Base-by-base conservation (phyloP, 768 basidiomycete genomes). In the Podaxis sp. region DNA sequence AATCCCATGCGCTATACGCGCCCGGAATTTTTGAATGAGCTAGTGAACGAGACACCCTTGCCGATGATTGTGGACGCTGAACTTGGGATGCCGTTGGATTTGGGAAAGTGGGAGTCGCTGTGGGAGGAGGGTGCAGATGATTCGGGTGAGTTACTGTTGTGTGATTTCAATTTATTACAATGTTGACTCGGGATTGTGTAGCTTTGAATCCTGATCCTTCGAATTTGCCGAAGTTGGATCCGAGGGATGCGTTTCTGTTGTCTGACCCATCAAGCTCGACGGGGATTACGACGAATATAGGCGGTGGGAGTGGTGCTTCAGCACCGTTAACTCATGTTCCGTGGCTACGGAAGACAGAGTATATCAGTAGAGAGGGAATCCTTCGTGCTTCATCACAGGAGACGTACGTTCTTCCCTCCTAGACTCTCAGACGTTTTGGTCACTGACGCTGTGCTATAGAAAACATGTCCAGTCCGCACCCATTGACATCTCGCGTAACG, bases 1-100 rank as follows among this genome's bases (percentile, higher is more conserved):
- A 85, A 91, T 71, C 89, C 94, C 4, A 82, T 85, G 72, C 91
- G 96, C 49, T 94, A 97, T 73, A 90, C 93, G 15, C 84, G 85
- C 19, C 90, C 93, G 5, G 91, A 91, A 67, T 96, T 94, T 67
- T 82, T 96, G 38, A 85, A 91, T 64, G 82, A 87, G 5, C 77
- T 97, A 40, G 90, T 91, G 0, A 86, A 87, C 57, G 92, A 93
- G 53, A 85, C 87, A 11, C 90, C 91, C 0, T 73, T 97, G 19
- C 96, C 97, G 0, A 95, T 98, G 93, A 90, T 98, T 66, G 90
- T 98, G 1, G 97, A 99, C 68, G 93, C 93, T 0, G 97, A 99
- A 72, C 90, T 89, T 66, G 97, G 97, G 0, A 96, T 99, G 95
- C 95, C 96, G 0, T 75, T 99, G 25, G 93, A 98, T 72, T 77